A percentile compares a stretch with the other conserved stretches of the same genome.
phyloP scores from a whole-genome alignment of 2,329 filamentous ascomycete species.

The Teratosphaeria pseudoeucalypti region DNA sequence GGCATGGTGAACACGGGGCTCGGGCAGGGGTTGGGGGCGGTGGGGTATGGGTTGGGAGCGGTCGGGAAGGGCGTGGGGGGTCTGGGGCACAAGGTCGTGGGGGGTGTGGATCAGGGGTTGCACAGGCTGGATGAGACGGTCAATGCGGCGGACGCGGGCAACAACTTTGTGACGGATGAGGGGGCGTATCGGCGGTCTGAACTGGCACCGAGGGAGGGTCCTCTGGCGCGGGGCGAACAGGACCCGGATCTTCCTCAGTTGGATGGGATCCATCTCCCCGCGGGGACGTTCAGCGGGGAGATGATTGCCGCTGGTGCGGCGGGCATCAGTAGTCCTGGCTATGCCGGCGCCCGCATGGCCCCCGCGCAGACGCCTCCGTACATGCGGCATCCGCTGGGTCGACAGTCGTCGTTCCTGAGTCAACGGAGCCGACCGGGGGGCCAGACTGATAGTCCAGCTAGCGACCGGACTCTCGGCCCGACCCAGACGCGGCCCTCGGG shows the following conservation, averaged over 20 bases:
- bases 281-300: neutral
- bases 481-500: conserved; percentile 12
- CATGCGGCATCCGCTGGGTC: neutral
- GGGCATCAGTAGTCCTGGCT: neutral
- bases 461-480: conserved; percentile 3
- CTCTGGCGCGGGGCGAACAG: neutral
- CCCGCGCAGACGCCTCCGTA: neutral
- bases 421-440: neutral
- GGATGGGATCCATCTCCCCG: neutral
- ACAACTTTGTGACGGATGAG: conserved; percentile 15
- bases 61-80: conserved; percentile 24
- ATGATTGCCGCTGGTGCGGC: neutral
- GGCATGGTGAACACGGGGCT: conserved; percentile 6
- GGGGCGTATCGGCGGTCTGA: conserved; percentile 10
- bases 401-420: neutral
- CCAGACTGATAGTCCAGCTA: conserved; percentile 1
- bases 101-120: conserved; percentile 27
- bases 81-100: conserved; percentile 29
- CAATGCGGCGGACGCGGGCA: conserved; percentile 9
- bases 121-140: conserved; percentile 12
- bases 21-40: conserved; percentile 10
- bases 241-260: neutral
- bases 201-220: neutral
- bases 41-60: conserved; percentile 13
- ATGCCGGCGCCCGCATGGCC: neutral